Conservation (phyloP, 139 green algal species). For the Diplosphaera chodatii region DNA sequence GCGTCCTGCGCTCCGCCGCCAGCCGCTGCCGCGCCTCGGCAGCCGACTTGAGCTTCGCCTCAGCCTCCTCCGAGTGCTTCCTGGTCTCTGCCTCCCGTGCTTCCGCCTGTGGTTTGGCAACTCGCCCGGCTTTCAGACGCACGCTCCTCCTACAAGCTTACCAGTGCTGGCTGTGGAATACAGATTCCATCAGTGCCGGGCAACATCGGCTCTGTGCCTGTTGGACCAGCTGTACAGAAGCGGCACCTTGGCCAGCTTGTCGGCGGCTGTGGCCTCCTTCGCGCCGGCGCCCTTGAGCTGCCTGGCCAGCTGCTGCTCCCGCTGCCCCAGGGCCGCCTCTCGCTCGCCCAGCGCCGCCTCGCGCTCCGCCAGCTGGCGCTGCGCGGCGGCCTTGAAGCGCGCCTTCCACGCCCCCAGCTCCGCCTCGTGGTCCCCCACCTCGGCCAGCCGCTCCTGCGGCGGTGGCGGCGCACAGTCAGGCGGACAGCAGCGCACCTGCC, state of each 20-base stretch:
- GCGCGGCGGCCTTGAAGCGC: slow-evolving; percentile 35
- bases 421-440: slow-evolving; percentile 35
- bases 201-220: too few relatives aligned
- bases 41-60: background rate
- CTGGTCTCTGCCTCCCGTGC: background rate
- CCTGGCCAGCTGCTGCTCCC: slow-evolving; percentile 23
- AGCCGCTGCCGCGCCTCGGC: slow-evolving; percentile 8
- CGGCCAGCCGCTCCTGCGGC: slow-evolving; percentile 5
- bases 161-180: too few relatives aligned
- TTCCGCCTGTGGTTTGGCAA: too few relatives aligned
- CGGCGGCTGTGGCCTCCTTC: slow-evolving; percentile 5
- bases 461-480: too few relatives aligned
- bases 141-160: too few relatives aligned
- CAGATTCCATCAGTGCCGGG: too few relatives aligned
- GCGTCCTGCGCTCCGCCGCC: slow-evolving; percentile 6
- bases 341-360: slow-evolving; percentile 31
- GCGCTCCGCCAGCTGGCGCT: slow-evolving; percentile 35
- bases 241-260: slow-evolving; percentile 1
- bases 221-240: too few relatives aligned
- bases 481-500: too few relatives aligned
- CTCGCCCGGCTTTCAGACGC: too few relatives aligned
- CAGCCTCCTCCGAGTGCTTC: slow-evolving; percentile 3
- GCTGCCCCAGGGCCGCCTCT: slow-evolving; percentile 28
- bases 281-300: background rate
- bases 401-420: slow-evolving; percentile 38